Conservation (phyloP, 2,329 filamentous ascomycete genomes). For the Calcarisporium arbuscula region DNA sequence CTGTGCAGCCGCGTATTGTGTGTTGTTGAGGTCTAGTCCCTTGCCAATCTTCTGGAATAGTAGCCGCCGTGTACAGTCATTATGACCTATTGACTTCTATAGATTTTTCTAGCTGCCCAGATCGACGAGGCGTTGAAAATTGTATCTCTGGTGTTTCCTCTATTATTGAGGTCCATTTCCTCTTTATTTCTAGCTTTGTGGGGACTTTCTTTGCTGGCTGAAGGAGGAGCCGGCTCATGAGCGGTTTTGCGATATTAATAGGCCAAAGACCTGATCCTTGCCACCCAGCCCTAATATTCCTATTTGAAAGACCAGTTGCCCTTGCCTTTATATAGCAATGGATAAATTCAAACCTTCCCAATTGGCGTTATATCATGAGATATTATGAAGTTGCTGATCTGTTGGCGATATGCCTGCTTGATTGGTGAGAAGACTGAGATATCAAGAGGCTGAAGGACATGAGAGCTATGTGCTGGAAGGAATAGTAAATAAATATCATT, state of each 20-base stretch:
- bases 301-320: neutral
- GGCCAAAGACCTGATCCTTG: constrained; percentile 1
- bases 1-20: neutral
- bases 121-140: neutral
- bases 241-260: constrained; percentile 1
- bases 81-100: neutral
- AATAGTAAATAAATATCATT: constrained; percentile 5
- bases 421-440: constrained; percentile 3
- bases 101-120: neutral
- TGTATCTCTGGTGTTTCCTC: neutral
- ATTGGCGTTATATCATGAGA: neutral
- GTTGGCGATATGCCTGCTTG: neutral
- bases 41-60: constrained; percentile 2
- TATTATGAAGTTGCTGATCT: neutral
- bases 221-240: neutral
- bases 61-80: neutral
- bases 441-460: constrained; percentile 4
- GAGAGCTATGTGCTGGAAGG: constrained; percentile 1
- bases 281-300: constrained; percentile 1
- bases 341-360: constrained; percentile 1
- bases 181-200: neutral
- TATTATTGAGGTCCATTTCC: too few relatives aligned
- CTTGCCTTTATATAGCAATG: neutral
- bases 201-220: neutral
- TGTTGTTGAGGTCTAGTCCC: neutral